Conservation (phyloP, 2,329 filamentous ascomycete species). For the Exophiala dermatitidis region DNA sequence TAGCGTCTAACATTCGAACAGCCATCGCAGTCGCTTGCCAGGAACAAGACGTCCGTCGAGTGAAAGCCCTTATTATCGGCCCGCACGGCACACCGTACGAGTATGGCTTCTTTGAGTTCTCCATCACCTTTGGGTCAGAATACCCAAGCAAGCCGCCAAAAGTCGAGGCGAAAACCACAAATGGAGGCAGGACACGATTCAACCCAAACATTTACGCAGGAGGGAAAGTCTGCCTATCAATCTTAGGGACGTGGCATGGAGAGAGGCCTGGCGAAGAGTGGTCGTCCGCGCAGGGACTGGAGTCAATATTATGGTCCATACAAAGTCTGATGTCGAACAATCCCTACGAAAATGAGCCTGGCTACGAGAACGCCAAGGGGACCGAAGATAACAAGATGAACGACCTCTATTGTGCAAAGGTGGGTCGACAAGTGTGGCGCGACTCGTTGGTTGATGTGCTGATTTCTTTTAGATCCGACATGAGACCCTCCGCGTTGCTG, state of each 20-base stretch:
- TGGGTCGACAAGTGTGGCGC: constrained; percentile 31
- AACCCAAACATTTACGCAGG: constrained; percentile 93
- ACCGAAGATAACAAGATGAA: constrained; percentile 65
- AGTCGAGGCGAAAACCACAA: constrained; percentile 71
- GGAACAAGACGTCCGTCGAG: constrained; percentile 80
- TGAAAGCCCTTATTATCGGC: constrained; percentile 81
- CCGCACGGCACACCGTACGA: constrained; percentile 94
- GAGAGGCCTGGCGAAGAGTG: constrained; percentile 78
- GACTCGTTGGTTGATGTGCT: neutral
- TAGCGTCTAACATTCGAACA: constrained; percentile 18
- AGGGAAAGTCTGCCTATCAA: constrained; percentile 91
- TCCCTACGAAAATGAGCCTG: constrained; percentile 93
- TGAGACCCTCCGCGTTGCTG: constrained; percentile 76
- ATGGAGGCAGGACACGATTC: constrained; percentile 79
- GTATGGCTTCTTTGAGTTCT: constrained; percentile 92
- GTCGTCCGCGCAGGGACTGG: constrained; percentile 91
- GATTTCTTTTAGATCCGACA: constrained; percentile 65
- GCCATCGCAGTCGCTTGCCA: constrained; percentile 79
- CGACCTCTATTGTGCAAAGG: constrained; percentile 71
- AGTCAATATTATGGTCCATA: constrained; percentile 90
- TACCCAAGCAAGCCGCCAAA: constrained; percentile 64
- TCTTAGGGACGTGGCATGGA: constrained; percentile 90
- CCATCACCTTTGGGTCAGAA: constrained; percentile 43
- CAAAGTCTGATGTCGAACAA: constrained; percentile 92
- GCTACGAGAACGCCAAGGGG: constrained; percentile 70